These are phyloP conservation scores for Ogataea hybrid DNA, from an alignment of 1,139 yeast genomes.

Conservation along the genomic window DNA sequence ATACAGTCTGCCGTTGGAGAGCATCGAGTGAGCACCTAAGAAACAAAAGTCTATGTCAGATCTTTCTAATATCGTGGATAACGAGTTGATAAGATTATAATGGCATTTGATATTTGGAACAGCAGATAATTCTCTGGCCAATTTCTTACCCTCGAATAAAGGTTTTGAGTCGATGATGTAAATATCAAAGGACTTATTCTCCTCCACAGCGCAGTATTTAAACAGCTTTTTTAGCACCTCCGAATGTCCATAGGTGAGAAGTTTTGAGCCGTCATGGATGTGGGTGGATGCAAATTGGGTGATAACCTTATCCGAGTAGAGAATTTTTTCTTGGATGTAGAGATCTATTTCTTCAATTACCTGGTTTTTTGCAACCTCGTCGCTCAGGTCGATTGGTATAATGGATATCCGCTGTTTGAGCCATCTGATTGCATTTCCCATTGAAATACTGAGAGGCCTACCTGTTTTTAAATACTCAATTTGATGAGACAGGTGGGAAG, in stretches of 20 bases:
- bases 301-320: constrained; percentile 79
- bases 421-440: constrained; percentile 99
- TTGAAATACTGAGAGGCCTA: constrained; percentile 86
- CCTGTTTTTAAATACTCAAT: constrained; percentile 91
- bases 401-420: constrained; percentile 89
- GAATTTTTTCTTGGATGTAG: constrained; percentile 82
- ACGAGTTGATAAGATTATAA: constrained; percentile 76
- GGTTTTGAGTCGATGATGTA: constrained; percentile 96
- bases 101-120: constrained; percentile 58
- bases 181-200: constrained; percentile 70
- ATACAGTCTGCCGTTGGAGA: constrained; percentile 89
- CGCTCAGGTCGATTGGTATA: constrained; percentile 69
- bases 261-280: constrained; percentile 72
- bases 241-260: constrained; percentile 86
- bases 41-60: constrained; percentile 82
- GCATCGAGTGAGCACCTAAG: constrained; percentile 96
- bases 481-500: constrained; percentile 88
- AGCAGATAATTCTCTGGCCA: constrained; percentile 61
- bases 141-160: constrained; percentile 83
- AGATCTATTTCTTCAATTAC: constrained; percentile 70
- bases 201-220: constrained; percentile 59
- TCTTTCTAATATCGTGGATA: constrained; percentile 68
- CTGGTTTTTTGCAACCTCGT: constrained; percentile 68
- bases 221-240: constrained; percentile 78
- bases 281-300: constrained; percentile 79